Percentiles rank a stretch among this genome's conserved stretches.
phyloP scores from a whole-genome alignment of 2,329 filamentous ascomycete species.

The Fonsecaea nubica region DNA sequence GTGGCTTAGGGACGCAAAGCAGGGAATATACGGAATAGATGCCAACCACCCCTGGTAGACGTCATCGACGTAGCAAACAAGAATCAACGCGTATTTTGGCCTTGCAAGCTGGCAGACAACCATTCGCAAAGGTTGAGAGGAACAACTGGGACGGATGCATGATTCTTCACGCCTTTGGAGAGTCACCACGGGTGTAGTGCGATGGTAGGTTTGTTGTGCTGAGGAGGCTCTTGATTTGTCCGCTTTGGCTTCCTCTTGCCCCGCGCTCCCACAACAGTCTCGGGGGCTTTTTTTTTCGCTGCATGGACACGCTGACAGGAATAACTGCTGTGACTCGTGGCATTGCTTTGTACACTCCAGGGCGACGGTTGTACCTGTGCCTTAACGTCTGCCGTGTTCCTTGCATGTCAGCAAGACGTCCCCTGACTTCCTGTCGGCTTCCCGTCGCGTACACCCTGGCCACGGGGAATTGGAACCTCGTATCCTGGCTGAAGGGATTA shows the following conservation, averaged over 20 bases:
- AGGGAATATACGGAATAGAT: neutral
- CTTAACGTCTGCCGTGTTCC: conserved; percentile 29
- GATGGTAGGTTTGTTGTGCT: neutral
- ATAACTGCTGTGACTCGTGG: conserved; percentile 17
- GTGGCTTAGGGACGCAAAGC: conserved; percentile 8
- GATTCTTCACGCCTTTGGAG: conserved; percentile 9
- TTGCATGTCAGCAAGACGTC: conserved; percentile 33
- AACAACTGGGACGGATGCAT: conserved; percentile 3
- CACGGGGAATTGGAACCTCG: conserved; percentile 8
- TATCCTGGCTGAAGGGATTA: neutral
- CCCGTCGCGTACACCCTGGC: conserved; percentile 20
- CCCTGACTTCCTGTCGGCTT: conserved; percentile 19
- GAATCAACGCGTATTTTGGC: neutral
- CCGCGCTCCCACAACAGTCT: conserved; percentile 19
- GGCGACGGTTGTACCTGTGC: conserved; percentile 20
- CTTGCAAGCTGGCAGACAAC: conserved; percentile 16
- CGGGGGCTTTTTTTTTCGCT: conserved; percentile 19
- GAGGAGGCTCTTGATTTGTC: conserved; percentile 10
- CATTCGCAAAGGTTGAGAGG: conserved; percentile 8
- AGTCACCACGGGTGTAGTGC: conserved; percentile 19
- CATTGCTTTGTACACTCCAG: conserved; percentile 8
- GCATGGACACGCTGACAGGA: conserved; percentile 17
- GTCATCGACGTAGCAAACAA: conserved; percentile 16
- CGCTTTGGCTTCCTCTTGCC: conserved; percentile 9
- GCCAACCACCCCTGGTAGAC: conserved; percentile 1